These are phyloP conservation scores for Lentinula boryana DNA, from an alignment of 768 basidiomycete species.

Conservation along the genomic window DNA sequence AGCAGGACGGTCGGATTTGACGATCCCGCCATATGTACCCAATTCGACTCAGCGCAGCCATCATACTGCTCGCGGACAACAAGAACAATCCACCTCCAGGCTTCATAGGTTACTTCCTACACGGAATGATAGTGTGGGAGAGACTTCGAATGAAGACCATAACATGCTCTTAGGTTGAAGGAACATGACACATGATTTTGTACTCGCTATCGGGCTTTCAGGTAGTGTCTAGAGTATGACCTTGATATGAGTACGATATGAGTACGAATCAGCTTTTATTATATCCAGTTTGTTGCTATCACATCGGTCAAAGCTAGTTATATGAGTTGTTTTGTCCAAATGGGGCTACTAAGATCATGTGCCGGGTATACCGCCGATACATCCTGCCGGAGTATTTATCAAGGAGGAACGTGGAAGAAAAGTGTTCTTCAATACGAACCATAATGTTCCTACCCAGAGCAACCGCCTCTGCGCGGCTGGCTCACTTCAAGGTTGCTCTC, in stretches of 20 bases:
- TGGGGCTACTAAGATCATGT: not conserved
- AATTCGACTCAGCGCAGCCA: not conserved
- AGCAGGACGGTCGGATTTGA: not conserved
- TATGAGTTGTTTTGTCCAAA: not conserved
- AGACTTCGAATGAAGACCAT: conserved; percentile 1
- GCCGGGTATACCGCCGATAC: not conserved
- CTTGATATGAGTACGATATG: too few species aligned
- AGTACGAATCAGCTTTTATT: not conserved
- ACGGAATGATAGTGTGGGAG: conserved; percentile 7
- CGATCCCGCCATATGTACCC: conserved; percentile 5
- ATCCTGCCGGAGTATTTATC: not conserved
- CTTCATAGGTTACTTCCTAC: conserved; percentile 3
- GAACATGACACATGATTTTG: not conserved
- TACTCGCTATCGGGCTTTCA: not conserved
- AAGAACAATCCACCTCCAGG: not conserved
- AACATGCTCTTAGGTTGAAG: conserved; percentile 6
- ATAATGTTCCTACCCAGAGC: conserved; percentile 3
- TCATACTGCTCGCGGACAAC: not conserved
- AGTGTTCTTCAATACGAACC: not conserved
- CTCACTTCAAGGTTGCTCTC: not conserved
- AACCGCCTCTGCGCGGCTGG: conserved; percentile 4
- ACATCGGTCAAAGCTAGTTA: not conserved
- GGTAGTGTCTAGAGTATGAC: not conserved
- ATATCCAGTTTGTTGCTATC: not conserved
- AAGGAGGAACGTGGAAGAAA: not conserved